phyloP scores from a whole-genome alignment of 2,329 filamentous ascomycete species.

The Diaporthe citriasiana region DNA sequence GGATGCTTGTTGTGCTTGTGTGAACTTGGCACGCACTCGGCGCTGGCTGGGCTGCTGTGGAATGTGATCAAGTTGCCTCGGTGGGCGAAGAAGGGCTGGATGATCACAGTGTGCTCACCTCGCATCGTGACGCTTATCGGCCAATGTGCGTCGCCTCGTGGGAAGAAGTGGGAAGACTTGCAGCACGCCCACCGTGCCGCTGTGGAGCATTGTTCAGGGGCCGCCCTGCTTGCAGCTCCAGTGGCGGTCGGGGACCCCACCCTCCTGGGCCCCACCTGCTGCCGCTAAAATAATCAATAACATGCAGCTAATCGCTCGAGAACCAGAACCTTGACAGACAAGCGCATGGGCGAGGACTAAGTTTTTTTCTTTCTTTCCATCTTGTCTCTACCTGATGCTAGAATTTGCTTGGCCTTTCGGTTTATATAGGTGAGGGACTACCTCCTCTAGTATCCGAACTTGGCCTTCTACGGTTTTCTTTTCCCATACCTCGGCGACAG shows the following conservation, averaged over 20 bases:
- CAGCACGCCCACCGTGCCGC: conserved; percentile 26
- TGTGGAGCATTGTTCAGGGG: conserved; percentile 32
- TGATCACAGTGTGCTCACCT: conserved; percentile 11
- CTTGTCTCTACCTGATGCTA: conserved; percentile 6
- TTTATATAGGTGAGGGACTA: conserved; percentile 30
- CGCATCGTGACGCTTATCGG: conserved; percentile 27
- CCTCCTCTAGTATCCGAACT: neutral
- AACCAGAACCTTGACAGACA: conserved; percentile 34
- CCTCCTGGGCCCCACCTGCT: conserved; percentile 10
- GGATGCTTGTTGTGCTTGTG: conserved; percentile 28
- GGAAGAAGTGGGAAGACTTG: conserved; percentile 32
- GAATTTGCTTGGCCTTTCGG: conserved; percentile 5
- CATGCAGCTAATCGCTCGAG: conserved; percentile 34
- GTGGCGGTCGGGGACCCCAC: conserved; percentile 35
- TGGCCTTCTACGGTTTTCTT: neutral
- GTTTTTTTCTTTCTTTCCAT: conserved; percentile 10
- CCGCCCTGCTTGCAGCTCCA: conserved; percentile 31
- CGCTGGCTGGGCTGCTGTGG: conserved; percentile 18
- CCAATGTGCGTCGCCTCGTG: conserved; percentile 32
- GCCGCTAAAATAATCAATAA: conserved; percentile 35
- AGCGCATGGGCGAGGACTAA: conserved; percentile 21
- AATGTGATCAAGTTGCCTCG: neutral
- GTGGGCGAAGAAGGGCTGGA: neutral
- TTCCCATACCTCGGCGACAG: conserved; percentile 13
- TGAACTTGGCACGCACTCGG: conserved; percentile 30